Evolutionary conservation across 768 basidiomycete species (phyloP), one percentile per base, ranked within the genome.

Genomic region (Agrocybe praecox): DNA sequence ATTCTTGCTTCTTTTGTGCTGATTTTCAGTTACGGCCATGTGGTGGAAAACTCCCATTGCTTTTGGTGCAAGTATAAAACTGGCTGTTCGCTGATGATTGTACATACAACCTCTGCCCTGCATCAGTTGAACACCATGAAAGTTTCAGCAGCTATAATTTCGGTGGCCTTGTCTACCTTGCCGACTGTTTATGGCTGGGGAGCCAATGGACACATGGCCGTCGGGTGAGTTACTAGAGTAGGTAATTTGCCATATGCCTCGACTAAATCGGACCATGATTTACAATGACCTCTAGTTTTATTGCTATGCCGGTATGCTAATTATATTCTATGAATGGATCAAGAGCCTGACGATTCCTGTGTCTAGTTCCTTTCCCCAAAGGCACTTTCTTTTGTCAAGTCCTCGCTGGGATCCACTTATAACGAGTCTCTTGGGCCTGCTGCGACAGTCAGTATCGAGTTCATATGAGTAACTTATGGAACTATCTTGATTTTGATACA

Each of bases 301-400:
- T 77, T 43, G 77, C 77, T 2, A 78, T 78, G 76, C 65, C 75
- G 67, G 77, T 76, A 57, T 40, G 49, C 29, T 21, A 15, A 44
- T 12, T 12, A 15, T 21, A 18, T 12, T 33, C 2, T 1, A 32
- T 36, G 21, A 49, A 12, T 44, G 24, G 21, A 32, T 26, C 14
- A 47, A 29, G 14, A 24, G 21, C n/a, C 43, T 33, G 18, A 53
- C 14, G 14, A 52, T 34, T 22, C 9, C 9, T 32, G 6, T 64
- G 17, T 11, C 15, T 57, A 83, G 81, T 84, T 84, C 64, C 69
- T 84, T 21, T 72, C 74, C 12, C 75, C 80, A 3, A 79, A 79
- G 8, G 76, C 82, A 1, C 70, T 80, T 7, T 67, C 74, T 2
- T 80, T 80, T 56, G 82, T 84, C 2, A 64, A 81, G 58, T 66